Evolutionary conservation across 2,329 filamentous ascomycete genomes (phyloP), one percentile per base, ranked within the genome.

Genomic region (Mycosphaerelloides madeirae): DNA sequence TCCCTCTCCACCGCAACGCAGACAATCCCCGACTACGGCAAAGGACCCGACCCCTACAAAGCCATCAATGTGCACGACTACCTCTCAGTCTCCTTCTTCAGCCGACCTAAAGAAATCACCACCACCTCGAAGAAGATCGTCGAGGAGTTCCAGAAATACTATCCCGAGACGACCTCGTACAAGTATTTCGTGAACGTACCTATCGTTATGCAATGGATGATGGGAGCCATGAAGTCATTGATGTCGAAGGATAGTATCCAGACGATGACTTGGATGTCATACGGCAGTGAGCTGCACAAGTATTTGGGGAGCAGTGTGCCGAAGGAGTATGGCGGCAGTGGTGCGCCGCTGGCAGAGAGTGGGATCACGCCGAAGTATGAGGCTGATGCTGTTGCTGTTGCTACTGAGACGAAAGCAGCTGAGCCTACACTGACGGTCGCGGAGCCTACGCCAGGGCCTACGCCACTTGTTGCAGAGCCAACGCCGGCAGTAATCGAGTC

Each of bases 171-270:
- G 8, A 77, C 96, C 38, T 81, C 80, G 58, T 80, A 91, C 71
- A 96, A 96, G 74, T 96, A 90, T 76, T 96, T 96, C 64, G 85
- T 96, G 70, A 96, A 96, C 60, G 87, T 96, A 5, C 91, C 91
- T 0, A 69, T 83, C 44, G 75, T 96, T 59, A 96, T 96, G 90
- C 86, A 87, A 44, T 96, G 90, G 73, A 60, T 75, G 57, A 75
- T 72, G 60, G 62, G 63, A 6, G 68, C 68, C 2, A 69, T 72
- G 55, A 73, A 72, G 57, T 53, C 71, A 20, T 56, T 76, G 25
- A 63, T 75, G 40, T 62, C 65, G 15, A 71, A 69, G 54, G 72
- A 75, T 57, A 73, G 68, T n/a, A 63, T 68, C 7, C 66, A 65
- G 56, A 75, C 73, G 58, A 74, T 75, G 61, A 69, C 66, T 0